Conservation (phyloP, 345 rosid species). For the Eucalyptus pauciflora region DNA sequence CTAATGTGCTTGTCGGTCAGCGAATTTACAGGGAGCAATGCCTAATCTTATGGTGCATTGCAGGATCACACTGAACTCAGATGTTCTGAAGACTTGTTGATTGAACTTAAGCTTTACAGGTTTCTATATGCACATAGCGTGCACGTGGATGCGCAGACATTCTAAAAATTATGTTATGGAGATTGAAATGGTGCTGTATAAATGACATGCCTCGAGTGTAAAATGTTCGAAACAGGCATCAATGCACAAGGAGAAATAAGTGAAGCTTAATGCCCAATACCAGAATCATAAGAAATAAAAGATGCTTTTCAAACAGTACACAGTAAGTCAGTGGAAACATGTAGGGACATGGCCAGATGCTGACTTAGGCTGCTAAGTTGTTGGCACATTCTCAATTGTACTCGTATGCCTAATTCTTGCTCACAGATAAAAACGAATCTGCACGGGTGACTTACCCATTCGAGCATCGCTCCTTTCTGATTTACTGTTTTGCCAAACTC, state of each 20-base stretch:
- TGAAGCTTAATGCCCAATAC: background rate
- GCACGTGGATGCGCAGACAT: background rate
- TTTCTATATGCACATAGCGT: background rate
- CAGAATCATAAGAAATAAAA: background rate
- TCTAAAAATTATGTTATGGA: background rate
- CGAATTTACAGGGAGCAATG: background rate
- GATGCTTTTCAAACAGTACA: background rate
- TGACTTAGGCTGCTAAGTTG: background rate
- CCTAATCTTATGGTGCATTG: background rate
- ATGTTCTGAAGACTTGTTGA: background rate
- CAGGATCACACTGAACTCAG: background rate
- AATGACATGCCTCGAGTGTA: background rate
- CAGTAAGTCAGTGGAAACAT: background rate
- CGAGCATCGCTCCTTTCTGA: conserved; percentile 93
- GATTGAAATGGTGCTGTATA: background rate
- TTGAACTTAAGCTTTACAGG: background rate
- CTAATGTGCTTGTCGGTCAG: background rate
- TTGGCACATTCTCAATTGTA: background rate
- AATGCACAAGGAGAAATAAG: background rate
- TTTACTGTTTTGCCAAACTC: conserved; percentile 76
- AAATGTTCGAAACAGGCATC: background rate
- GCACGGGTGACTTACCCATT: conserved; percentile 43
- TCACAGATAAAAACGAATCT: background rate
- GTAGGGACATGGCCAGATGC: background rate
- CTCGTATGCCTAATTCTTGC: background rate